Base-by-base conservation (phyloP, 2,329 filamentous ascomycete genomes). In the Rutstroemia sp. region DNA sequence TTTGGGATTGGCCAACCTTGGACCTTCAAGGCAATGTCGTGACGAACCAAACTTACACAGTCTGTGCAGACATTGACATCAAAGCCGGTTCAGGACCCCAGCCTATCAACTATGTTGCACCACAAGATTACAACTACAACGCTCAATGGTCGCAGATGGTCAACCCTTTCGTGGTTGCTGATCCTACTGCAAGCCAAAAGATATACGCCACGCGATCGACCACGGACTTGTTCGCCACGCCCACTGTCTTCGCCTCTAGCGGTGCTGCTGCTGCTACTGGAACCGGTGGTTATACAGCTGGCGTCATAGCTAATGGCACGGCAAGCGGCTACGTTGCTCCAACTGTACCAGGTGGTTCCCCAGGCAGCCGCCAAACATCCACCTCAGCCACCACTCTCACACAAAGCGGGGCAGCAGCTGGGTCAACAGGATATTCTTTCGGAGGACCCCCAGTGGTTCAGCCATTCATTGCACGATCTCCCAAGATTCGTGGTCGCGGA, bases 1-100 rank as follows among this genome's bases (percentile, higher is more conserved):
- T 96, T 47, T 97, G 94, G 94, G 87, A 95, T 71, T 99, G 91
- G 89, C 86, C 87, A 2, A 85, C 82, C 14, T 75, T 83, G 67
- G 72, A 74, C 65, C 65, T 8, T 66, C 69, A 66, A 41, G 71
- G 69, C 60, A 72, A 70, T 58, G 71, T 79, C 9, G 73, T 72
- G 60, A 78, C 78, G 60, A 75, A 78, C 60, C 78, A 84, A 67
- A 80, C 76, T 64, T 84, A 84, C 68, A 82, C 78, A 4, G 77
- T 77, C 19, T 84, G 81, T 62, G 78, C 75, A 60, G 78, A 83
- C 67, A 71, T 84, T 69, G 60, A 60, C 65, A 51, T 64, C 67
- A 2, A 61, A 58, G 30, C 30, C 52, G 39, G 61, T 59, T 16
- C 21, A 44, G 42, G 46, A 8, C 51, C 51, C 7, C 41, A 55